Percentiles rank a stretch among this genome's conserved stretches.
These are phyloP conservation scores for Pseudoscleropodium purum DNA, from an alignment of 225 moss, liverwort and hornwort genomes.

Conservation along the genomic window DNA sequence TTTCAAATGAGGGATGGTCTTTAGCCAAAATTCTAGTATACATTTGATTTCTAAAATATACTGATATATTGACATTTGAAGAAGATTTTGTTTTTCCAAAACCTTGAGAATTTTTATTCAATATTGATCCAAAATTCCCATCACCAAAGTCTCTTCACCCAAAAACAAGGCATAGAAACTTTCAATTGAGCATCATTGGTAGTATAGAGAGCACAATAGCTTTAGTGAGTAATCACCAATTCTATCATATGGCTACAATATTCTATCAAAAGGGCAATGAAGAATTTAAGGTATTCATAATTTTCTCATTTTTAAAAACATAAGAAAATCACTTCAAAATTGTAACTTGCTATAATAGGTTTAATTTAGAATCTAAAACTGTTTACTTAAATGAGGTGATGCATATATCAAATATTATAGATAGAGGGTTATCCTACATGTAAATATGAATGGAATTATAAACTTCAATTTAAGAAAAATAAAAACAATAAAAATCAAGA, in stretches of 20 bases:
- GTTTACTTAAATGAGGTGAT: not conserved
- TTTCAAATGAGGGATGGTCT: accelerated
- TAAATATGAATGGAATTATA: not conserved
- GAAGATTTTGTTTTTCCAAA: not conserved
- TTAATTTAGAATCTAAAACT: not conserved
- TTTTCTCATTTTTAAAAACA: not conserved
- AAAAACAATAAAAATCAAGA: no score
- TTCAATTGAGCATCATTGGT: no score
- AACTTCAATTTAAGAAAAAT: not conserved
- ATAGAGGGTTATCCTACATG: accelerated
- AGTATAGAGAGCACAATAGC: no score
- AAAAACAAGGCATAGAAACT: no score
- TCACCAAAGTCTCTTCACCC: not conserved
- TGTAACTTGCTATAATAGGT: not conserved
- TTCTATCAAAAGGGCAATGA: not conserved
- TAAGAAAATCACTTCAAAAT: not conserved
- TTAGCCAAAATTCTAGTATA: not conserved
- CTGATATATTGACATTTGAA: no score
- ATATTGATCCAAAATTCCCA: not conserved
- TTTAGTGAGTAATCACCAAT: not conserved
- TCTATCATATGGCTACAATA: not conserved
- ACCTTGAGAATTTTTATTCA: accelerated
- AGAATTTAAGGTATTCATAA: not conserved
- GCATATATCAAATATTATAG: not conserved
- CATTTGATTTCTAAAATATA: not conserved